phyloP scores from a whole-genome alignment of 2,329 filamentous ascomycete genomes.

The Neurospora crassa region DNA sequence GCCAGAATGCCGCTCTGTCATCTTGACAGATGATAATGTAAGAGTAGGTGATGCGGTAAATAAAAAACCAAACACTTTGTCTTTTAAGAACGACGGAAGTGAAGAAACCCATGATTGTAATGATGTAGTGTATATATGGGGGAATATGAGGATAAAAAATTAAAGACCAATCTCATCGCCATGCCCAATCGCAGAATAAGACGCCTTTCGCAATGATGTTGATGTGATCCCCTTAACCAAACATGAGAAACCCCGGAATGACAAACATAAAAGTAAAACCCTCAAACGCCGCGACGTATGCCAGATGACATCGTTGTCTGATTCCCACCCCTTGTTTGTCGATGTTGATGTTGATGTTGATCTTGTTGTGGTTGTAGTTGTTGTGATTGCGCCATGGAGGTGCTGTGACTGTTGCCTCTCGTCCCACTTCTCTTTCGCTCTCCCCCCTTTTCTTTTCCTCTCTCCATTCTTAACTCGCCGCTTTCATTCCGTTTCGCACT shows the following conservation, averaged over 20 bases:
- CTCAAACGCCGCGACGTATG: background rate
- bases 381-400: background rate
- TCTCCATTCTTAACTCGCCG: background rate
- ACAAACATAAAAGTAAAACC: background rate
- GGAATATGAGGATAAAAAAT: background rate
- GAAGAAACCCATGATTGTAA: background rate
- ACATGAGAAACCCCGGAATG: background rate
- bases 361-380: background rate
- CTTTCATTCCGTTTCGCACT: conserved; percentile 25
- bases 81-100: background rate
- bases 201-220: background rate
- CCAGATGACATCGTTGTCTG: background rate
- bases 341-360: background rate
- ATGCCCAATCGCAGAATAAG: background rate
- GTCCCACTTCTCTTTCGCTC: background rate
- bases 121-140: background rate
- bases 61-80: background rate
- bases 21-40: background rate
- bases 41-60: background rate
- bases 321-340: background rate
- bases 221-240: background rate
- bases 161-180: background rate
- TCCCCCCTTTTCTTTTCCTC: background rate
- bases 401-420: background rate
- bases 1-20: background rate